phyloP scores from a whole-genome alignment of 805 yeast species.

The Lachancea thermotolerans region DNA sequence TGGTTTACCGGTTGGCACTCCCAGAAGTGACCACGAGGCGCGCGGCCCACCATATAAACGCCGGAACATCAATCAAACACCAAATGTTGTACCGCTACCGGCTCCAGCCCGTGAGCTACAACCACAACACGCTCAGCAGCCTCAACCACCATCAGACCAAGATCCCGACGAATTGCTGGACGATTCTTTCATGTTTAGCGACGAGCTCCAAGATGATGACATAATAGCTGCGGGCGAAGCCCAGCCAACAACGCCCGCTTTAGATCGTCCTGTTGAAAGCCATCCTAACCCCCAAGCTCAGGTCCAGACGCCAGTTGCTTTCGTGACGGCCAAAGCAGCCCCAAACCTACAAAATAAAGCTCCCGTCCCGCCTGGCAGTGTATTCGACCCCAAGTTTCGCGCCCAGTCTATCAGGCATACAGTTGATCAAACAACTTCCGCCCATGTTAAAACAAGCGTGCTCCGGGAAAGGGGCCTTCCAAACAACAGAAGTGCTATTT shows the following conservation, averaged over 20 bases:
- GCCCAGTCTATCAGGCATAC: conserved; percentile 52
- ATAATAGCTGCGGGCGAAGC: conserved; percentile 16
- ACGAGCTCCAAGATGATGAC: conserved; percentile 37
- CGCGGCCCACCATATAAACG: conserved; percentile 16
- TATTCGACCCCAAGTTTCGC: conserved; percentile 53
- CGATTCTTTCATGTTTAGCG: conserved; percentile 50
- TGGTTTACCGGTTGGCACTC: not conserved
- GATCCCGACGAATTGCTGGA: conserved; percentile 36
- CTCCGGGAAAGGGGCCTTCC: conserved; percentile 22
- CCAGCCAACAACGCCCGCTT: not conserved
- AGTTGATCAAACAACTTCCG: conserved; percentile 61
- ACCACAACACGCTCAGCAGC: not conserved
- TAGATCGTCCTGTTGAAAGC: too few relatives aligned
- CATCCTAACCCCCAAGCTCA: not conserved
- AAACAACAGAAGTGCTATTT: conserved; percentile 17
- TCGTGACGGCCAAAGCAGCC: conserved; percentile 63
- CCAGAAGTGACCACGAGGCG: conserved; percentile 16
- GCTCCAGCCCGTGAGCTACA: not conserved
- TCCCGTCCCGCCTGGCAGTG: conserved; percentile 33
- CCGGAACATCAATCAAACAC: conserved; percentile 6
- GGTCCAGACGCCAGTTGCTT: conserved; percentile 31
- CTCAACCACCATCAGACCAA: conserved; percentile 4
- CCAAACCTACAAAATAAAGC: conserved; percentile 44
- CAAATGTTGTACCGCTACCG: not conserved
- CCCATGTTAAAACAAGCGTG: conserved; percentile 40